These are phyloP conservation scores for Hypomyces rosellus DNA, from an alignment of 2,329 filamentous ascomycete species.

Conservation along the genomic window DNA sequence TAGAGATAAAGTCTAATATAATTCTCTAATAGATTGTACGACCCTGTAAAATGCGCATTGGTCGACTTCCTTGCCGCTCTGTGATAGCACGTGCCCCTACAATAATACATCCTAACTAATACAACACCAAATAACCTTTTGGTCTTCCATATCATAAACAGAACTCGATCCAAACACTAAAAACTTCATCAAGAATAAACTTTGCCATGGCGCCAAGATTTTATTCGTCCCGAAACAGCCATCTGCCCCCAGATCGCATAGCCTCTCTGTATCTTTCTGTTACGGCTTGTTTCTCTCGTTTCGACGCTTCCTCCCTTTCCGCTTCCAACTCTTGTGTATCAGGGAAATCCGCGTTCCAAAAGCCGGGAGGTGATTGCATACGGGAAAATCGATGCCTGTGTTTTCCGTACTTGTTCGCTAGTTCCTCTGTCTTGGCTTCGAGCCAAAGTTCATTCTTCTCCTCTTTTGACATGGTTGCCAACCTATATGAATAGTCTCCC, in stretches of 20 bases:
- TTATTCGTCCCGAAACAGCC: conserved; percentile 76
- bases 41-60: too few species aligned
- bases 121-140: too few species aligned
- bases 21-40: too few species aligned
- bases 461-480: conserved; percentile 50
- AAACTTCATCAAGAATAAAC: too few species aligned
- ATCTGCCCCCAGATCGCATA: conserved; percentile 67
- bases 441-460: conserved; percentile 62
- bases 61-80: too few species aligned
- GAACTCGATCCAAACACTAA: too few species aligned
- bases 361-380: conserved; percentile 71
- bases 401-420: conserved; percentile 70
- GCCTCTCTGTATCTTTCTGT: conserved; percentile 75
- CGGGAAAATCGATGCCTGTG: conserved; percentile 71
- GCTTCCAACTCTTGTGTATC: conserved; percentile 71
- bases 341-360: conserved; percentile 87
- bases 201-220: not conserved
- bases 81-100: too few species aligned
- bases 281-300: conserved; percentile 57
- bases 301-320: conserved; percentile 59
- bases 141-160: too few species aligned
- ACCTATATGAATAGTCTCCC: conserved; percentile 52
- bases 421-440: conserved; percentile 65
- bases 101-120: too few species aligned
- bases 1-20: too few species aligned